Base-by-base conservation (phyloP, 2,329 filamentous ascomycete species). In the Fusarium continuum region DNA sequence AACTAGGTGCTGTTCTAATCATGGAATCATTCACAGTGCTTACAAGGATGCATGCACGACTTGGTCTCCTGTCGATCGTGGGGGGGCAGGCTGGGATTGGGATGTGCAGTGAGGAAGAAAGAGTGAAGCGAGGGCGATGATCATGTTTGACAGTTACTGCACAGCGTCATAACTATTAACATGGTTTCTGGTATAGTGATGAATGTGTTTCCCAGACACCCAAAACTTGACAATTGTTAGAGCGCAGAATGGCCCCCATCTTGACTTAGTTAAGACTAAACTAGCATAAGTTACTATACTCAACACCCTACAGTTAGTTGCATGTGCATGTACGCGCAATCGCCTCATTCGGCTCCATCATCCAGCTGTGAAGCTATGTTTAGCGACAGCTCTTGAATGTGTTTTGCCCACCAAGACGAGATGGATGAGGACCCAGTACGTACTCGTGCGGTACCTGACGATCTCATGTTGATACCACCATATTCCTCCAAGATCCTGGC, bases 21-120 rank as follows among this genome's bases (percentile, higher is more conserved):
- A 28, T 29, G 28, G 28, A 29, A 29, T 13, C 5, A 11, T 14
- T 29, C n/a, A n/a, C n/a, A n/a, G n/a, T n/a, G n/a, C n/a, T n/a
- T n/a, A 28, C 26, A 22, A 8, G 16, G 35, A 14, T 40, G n/a
- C n/a, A n/a, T 7, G 6, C 13, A 20, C 19, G 53, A 5, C 29
- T 36, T 22, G 45, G 16, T 64, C 61, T 65, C 61, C 61, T 64
- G 61, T 47, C 32, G 55, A 64, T 61, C 61, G 36, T 46, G 61
- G 48, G 55, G 61, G 48, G 55, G 61, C 45, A 56, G 61, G 61
- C 64, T 65, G 7, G 25, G 55, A 64, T 64, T 65, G 7, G 25
- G 55, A 64, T 65, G 61, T 41, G 59, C 59, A 43, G 45, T 20
- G 40, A 34, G 40, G 23, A 35, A 19, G 39, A 52, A 52, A 35